A percentile compares a stretch with the other conserved stretches of the same genome.
These are phyloP conservation scores for Chionographis japonica DNA, from an alignment of 106 monocot genomes.

Conservation along the genomic window DNA sequence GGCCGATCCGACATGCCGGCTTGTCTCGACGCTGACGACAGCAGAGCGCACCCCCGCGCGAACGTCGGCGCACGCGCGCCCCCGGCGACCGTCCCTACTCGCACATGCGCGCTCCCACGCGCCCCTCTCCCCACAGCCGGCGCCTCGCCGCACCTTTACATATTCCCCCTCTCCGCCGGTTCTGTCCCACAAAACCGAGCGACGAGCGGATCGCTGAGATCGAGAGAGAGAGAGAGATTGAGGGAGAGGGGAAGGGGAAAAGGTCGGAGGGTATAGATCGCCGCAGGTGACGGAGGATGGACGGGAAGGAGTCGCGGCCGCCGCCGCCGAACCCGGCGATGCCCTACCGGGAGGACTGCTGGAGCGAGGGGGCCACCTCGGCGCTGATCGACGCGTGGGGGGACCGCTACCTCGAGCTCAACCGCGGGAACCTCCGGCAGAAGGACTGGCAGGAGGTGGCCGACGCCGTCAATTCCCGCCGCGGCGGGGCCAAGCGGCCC, in stretches of 20 bases:
- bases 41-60: neutral
- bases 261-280: neutral
- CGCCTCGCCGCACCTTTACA: constrained; percentile 15
- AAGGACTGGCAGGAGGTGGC: constrained; percentile 95
- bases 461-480: constrained; percentile 79
- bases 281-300: too few species aligned
- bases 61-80: constrained; percentile 39
- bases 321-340: constrained; percentile 63
- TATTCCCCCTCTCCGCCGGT: neutral
- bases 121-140: constrained; percentile 5
- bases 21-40: neutral
- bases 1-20: neutral
- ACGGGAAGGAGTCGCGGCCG: constrained; percentile 16
- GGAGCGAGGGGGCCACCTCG: constrained; percentile 90
- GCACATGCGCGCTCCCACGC: constrained; percentile 15
- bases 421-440: constrained; percentile 88
- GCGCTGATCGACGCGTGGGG: constrained; percentile 84
- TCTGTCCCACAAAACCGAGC: neutral
- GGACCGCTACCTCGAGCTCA: constrained; percentile 73
- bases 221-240: neutral
- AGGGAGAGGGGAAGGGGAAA: neutral
- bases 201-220: neutral
- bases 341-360: constrained; percentile 91
- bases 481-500: constrained; percentile 43
- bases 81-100: constrained; percentile 16